Base-by-base conservation (phyloP, 495 filamentous ascomycete genomes). In the Talaromyces wortmannii region DNA sequence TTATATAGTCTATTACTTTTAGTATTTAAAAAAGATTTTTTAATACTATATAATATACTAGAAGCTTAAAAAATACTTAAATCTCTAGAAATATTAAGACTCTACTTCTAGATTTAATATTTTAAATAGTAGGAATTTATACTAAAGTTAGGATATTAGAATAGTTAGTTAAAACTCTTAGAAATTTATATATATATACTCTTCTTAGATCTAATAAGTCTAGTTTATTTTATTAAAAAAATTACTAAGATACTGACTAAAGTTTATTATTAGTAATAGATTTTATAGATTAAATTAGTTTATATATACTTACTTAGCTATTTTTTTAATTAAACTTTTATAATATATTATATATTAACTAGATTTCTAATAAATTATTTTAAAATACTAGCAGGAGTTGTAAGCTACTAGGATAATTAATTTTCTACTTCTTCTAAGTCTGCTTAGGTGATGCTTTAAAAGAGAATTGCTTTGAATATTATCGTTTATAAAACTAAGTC, bases 1-100 rank as follows among this genome's bases (percentile, higher is more conserved):
- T 65, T 53, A 43, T 74, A 73, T 13, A 13, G 36, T 42, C 36
- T 13, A 13, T 13, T 42, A 42, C 36, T 42, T 42, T 42, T 42
- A 13, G 36, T 42, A 13, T 7, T 42, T 13, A 13, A 42, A 7
- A 13, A 13, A n/a, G n/a, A n/a, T n/a, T n/a, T n/a, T 42, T 42
- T 42, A 13, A 13, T 42, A 42, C 36, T 42, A 7, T 13, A 13
- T 13, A 13, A 42, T 7, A 13, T 42, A 42, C 36, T 42, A 7
- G 13, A 42, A 13, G 7, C 36, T 42, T 13, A 13, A 7, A 13
- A 42, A 42, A 13, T 13, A 42, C 36, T 42, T 42, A n/a, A n/a
- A n/a, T n/a, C n/a, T n/a, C 36, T 7, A 42, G 36, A 42, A 42
- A 13, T 13, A 13, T 13, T 42, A 13, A 42, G 7, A 42, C 7